Percentiles rank a stretch among this genome's conserved stretches.
phyloP scores from a whole-genome alignment of 2,329 filamentous ascomycete genomes.

The Trichophaea hybrida region DNA sequence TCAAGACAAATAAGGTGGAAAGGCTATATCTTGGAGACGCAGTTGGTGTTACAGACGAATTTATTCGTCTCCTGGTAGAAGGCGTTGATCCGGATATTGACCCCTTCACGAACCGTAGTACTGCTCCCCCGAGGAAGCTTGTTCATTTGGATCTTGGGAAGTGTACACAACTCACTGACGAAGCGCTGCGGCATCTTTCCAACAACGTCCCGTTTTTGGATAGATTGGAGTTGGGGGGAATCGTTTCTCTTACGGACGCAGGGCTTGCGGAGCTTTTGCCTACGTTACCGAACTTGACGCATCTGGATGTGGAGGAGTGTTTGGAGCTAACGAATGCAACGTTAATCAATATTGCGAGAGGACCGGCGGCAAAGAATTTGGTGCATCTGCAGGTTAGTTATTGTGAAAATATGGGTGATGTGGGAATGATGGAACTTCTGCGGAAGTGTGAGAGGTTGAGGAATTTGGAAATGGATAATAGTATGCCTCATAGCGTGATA shows the following conservation, averaged over 20 bases:
- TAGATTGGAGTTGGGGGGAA: constrained; percentile 69
- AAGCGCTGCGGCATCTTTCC: constrained; percentile 55
- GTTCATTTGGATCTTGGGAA: constrained; percentile 75
- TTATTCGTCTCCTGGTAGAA: constrained; percentile 58
- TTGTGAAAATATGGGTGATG: constrained; percentile 72
- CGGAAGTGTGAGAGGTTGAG: constrained; percentile 56
- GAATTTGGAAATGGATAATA: constrained; percentile 82
- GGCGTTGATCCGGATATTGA: constrained; percentile 66
- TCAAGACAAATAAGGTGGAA: constrained; percentile 66
- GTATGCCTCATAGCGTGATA: constrained; percentile 10
- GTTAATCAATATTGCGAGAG: constrained; percentile 58
- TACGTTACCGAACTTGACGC: constrained; percentile 62
- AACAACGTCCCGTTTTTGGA: constrained; percentile 65
- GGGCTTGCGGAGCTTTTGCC: constrained; percentile 58
- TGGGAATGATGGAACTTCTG: constrained; percentile 68
- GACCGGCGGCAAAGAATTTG: constrained; percentile 56
- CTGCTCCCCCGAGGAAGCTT: constrained; percentile 62
- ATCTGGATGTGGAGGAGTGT: constrained; percentile 81
- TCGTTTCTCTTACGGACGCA: constrained; percentile 56
- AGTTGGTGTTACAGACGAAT: constrained; percentile 59
- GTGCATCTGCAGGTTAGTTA: constrained; percentile 78
- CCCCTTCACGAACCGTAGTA: constrained; percentile 57
- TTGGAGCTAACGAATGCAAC: constrained; percentile 59
- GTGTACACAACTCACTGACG: constrained; percentile 58
- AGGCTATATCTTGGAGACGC: constrained; percentile 71